A percentile compares a stretch with the other conserved stretches of the same genome.
These are phyloP conservation scores for Dryas alaskensis DNA, from an alignment of 306 rosid genomes.

Conservation along the genomic window DNA sequence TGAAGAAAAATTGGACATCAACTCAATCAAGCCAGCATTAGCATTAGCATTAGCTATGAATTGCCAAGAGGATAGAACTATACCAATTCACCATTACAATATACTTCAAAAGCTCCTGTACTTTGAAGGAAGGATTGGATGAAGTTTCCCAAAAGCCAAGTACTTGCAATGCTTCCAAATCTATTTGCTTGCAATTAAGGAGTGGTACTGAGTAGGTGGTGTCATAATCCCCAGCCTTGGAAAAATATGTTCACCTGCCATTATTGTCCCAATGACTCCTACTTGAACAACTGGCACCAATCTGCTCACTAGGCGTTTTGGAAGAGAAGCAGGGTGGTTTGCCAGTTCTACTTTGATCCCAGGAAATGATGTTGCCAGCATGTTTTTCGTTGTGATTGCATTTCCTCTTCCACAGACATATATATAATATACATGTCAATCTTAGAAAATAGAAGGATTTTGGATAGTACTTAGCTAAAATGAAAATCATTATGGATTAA, in stretches of 20 bases:
- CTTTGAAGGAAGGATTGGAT: slow-evolving; percentile 59
- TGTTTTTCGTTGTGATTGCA: slow-evolving; percentile 54
- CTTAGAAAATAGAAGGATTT: background rate
- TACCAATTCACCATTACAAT: slow-evolving; percentile 66
- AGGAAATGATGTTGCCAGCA: slow-evolving; percentile 59
- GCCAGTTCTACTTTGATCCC: slow-evolving; percentile 56
- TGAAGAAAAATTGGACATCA: background rate
- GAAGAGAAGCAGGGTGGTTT: slow-evolving; percentile 52
- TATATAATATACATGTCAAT: background rate
- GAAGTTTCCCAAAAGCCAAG: slow-evolving; percentile 78
- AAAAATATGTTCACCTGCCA: slow-evolving; percentile 65
- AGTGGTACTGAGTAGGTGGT: slow-evolving; percentile 63
- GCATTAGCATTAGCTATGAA: background rate
- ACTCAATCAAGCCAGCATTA: background rate
- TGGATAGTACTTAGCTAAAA: too few relatives aligned
- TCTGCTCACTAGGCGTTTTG: slow-evolving; percentile 57
- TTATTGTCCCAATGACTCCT: slow-evolving; percentile 44
- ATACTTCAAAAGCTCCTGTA: slow-evolving; percentile 72
- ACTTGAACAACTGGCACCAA: slow-evolving; percentile 58
- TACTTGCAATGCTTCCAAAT: slow-evolving; percentile 56
- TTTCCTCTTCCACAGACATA: slow-evolving; percentile 47
- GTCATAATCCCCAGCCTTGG: slow-evolving; percentile 54
- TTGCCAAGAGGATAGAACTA: too few relatives aligned
- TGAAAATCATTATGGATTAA: too few relatives aligned
- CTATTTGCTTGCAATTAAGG: slow-evolving; percentile 49